Evolutionary conservation across 1,139 yeast genomes (phyloP).

Genomic region (Casaregolazyma suthepensis): DNA sequence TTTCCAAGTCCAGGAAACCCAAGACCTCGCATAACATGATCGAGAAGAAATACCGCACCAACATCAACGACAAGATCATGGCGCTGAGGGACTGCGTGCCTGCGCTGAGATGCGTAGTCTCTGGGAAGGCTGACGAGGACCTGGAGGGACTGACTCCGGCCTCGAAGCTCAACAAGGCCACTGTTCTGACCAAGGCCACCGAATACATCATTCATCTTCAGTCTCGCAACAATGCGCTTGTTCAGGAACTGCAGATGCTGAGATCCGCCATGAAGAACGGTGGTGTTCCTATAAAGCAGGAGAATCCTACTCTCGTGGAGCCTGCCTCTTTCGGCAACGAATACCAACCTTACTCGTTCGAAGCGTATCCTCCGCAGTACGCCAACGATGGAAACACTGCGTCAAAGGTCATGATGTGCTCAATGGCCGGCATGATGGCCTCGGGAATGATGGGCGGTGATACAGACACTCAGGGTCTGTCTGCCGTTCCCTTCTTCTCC

Average conservation of each 20-base stretch:
- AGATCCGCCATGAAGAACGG: constrained; percentile 6
- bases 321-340: background rate
- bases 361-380: constrained; percentile 6
- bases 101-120: constrained; percentile 36
- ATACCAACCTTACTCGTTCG: constrained; percentile 4
- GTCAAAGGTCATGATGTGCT: constrained; percentile 33
- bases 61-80: constrained; percentile 65
- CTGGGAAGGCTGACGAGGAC: constrained; percentile 37
- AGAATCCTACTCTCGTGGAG: background rate
- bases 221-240: constrained; percentile 52
- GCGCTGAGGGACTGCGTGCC: constrained; percentile 75
- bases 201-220: constrained; percentile 86
- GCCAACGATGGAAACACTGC: constrained; percentile 12
- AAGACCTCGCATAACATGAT: constrained; percentile 73
- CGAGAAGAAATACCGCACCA: constrained; percentile 72
- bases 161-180: constrained; percentile 78
- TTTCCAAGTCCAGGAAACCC: constrained; percentile 39
- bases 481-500: constrained; percentile 28
- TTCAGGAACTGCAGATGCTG: constrained; percentile 49
- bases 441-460: constrained; percentile 30
- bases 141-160: constrained; percentile 90
- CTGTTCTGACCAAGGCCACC: constrained; percentile 80
- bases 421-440: constrained; percentile 37
- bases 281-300: constrained; percentile 5
- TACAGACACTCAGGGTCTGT: constrained; percentile 27